Base-by-base conservation (phyloP, 805 yeast genomes). In the Maudiozyma serrabonitensis region DNA sequence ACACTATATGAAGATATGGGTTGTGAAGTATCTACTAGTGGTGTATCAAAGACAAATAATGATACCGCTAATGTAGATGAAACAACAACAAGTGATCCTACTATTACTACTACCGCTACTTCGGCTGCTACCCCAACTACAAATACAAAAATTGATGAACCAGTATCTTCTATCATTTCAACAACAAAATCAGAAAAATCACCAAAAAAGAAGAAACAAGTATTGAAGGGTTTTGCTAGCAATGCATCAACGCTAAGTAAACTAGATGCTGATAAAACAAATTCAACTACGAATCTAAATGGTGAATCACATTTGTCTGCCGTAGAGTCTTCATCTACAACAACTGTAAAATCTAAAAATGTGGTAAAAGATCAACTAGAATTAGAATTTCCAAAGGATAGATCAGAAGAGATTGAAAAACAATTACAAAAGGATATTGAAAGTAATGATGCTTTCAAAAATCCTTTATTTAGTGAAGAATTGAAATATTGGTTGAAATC, bases 1-100 rank as follows among this genome's bases (percentile, higher is more conserved):
- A 89, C 87, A 13, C 79, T 91, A 52, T 93, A 91, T 67, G 97
- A 93, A 57, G 87, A 82, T 52, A 75, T 93, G 57, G 89, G 83
- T 42, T 76, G 67, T 49, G 67, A 64, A 53, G 54, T 13, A 13
- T 23, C 89, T 42, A 81, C 75, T 13, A 26, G 7, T 31, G 19
- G 38, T 7, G 38, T 31, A 16, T 25, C 18, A 11, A 43, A 28
- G 16, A 45, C 23, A 13, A 32, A 18, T 5, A 47, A 46, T 26
- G 40, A 37, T 15, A 25, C 43, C 21, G 13, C 18, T 13, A 46
- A 39, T 23, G 18, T 47, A n/a, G 25, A 46, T 18, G 15, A 39
- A 6, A 12, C 43, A 15, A 43, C 26, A 23, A 23, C 28, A 25
- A 37, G 32, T 38, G 44, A 16, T n/a, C 38, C 41, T 12, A 35